Percentiles rank a stretch among this genome's conserved stretches.
Evolutionary conservation across 192 early-diverging fungal species (phyloP).

Genomic region (Entophlyctis luteolus): DNA sequence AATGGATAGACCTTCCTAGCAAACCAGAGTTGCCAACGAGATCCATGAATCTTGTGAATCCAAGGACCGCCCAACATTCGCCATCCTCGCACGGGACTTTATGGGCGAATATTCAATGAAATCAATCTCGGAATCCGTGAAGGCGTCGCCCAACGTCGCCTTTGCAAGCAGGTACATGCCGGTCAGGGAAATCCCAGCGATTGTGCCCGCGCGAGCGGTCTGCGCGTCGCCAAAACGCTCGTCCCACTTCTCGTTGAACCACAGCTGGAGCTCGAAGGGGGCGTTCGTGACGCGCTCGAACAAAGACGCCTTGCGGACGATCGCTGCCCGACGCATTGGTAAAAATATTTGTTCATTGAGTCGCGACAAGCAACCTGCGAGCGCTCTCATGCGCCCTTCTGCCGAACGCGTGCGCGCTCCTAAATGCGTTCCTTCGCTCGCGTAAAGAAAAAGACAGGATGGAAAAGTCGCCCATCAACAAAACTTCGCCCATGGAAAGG

Average conservation of each 20-base stretch:
- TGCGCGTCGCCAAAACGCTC: too few species aligned
- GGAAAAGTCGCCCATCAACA: too few species aligned
- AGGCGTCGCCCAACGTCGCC: not conserved
- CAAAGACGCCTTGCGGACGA: not conserved
- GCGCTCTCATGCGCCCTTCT: too few species aligned
- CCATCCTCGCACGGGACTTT: not conserved
- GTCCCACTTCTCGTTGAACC: not conserved
- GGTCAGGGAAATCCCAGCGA: not conserved
- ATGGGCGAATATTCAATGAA: slow-evolving; percentile 18
- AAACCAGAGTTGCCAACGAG: not conserved
- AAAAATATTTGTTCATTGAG: too few species aligned
- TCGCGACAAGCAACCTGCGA: too few species aligned
- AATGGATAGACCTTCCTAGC: not conserved
- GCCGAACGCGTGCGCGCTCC: too few species aligned
- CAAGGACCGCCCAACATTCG: not conserved
- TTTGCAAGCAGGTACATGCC: slow-evolving; percentile 7
- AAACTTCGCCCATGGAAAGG: too few species aligned
- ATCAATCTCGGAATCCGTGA: slow-evolving; percentile 14
- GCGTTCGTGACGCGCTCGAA: not conserved
- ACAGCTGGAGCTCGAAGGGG: not conserved
- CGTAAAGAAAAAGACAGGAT: too few species aligned
- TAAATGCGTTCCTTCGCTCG: too few species aligned
- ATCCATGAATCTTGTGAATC: not conserved
- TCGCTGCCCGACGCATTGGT: too few species aligned
- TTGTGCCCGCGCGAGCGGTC: not conserved